These are phyloP conservation scores for Yamadazyma membranifaciens DNA, from an alignment of 1,139 yeast species.

Conservation along the genomic window DNA sequence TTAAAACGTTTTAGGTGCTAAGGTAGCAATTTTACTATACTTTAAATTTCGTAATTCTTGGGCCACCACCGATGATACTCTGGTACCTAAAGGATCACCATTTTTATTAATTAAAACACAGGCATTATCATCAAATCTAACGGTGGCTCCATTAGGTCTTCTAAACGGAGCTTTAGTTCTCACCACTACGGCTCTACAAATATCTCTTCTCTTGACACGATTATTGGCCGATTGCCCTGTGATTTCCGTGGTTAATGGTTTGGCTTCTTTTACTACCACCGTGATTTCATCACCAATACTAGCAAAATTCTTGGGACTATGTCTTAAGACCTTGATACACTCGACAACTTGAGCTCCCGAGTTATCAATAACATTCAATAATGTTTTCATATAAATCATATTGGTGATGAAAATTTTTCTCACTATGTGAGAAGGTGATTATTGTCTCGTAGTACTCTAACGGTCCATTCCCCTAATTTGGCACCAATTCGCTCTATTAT, in stretches of 20 bases:
- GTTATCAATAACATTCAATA: constrained; percentile 88
- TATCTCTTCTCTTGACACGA: constrained; percentile 92
- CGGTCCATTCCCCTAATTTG: too few species aligned
- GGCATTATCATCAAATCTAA: constrained; percentile 94
- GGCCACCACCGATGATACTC: constrained; percentile 90
- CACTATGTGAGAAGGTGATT: not conserved
- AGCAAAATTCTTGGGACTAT: constrained; percentile 82
- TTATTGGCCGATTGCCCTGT: constrained; percentile 71
- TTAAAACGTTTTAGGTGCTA: constrained; percentile 85
- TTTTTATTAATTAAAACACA: constrained; percentile 91
- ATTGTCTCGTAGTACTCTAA: too few species aligned
- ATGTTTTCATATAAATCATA: constrained; percentile 88
- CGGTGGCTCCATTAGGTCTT: constrained; percentile 84
- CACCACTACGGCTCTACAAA: constrained; percentile 92
- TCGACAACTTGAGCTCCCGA: constrained; percentile 95
- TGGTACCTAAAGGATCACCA: constrained; percentile 92
- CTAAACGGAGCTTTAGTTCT: constrained; percentile 85
- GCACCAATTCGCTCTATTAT: too few species aligned
- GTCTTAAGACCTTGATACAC: constrained; percentile 92
- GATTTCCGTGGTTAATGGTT: constrained; percentile 60
- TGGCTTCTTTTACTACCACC: constrained; percentile 91
- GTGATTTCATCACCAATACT: constrained; percentile 89
- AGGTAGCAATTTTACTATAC: constrained; percentile 80
- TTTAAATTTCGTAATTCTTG: constrained; percentile 85
- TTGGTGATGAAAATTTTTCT: constrained; percentile 5